Base-by-base conservation (phyloP, 139 green algal genomes). In the Chlamydomonas sp. region DNA sequence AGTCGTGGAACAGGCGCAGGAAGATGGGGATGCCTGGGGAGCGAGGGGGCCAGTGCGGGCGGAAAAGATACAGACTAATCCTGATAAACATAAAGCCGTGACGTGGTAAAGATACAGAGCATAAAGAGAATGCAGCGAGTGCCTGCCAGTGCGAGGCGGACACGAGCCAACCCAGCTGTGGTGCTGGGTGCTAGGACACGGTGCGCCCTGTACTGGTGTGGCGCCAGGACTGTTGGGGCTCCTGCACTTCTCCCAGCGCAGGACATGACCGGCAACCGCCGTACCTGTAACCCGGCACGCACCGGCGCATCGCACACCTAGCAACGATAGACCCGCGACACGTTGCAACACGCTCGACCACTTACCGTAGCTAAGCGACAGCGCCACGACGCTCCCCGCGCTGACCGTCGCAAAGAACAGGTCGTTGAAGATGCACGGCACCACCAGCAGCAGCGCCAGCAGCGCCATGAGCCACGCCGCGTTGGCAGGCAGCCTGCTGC, bases 281-380 rank as follows among this genome's bases (percentile, higher is more conserved):
- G 31, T 49, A 49, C 31, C 31, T 49, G 31, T 49, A 49, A 49
- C 31, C 31, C 31, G 31, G 31, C 31, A 49, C 31, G 31, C 31
- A 49, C 31, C 31, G 31, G 31, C 31, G 31, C 69, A 20, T 49
- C 10, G 5, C 20, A 76, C 9, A 15, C 9, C 9, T 12, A 69
- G 10, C 12, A 0, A 69, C 0, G 10, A 12, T 10, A 17, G 1
- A 76, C 69, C 15, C 69, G 5, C 69, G 15, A 76, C 20, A 5
- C 14, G 5, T 16, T 8, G 16, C 69, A 12, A 76, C 69, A 5
- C 69, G 31, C 76, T 57, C 58, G 9, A 57, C 31, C 58, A 78
- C 80, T 15, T 67, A 87, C 83, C 85, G 80, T 95, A 95, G 17
- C 89, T 91, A 64, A 94, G 77, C 66, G 90, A 90, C 31, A 95